Evolutionary conservation across 345 rosid genomes (phyloP).

Genomic region (Linum usitatissimum): DNA sequence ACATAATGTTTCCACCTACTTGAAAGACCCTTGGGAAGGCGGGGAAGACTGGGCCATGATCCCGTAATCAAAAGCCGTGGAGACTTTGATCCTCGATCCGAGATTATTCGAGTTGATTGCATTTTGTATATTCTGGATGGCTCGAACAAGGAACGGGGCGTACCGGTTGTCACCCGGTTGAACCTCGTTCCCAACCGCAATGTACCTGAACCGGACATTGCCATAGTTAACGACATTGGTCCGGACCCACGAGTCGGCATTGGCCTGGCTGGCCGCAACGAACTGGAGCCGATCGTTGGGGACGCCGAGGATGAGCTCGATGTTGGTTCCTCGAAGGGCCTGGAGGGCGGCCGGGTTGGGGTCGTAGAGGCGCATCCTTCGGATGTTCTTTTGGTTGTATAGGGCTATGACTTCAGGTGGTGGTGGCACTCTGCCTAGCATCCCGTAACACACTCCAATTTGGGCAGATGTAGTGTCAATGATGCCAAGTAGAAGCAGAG

Average conservation of each 20-base stretch:
- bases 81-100: slow-evolving; percentile 33
- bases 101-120: slow-evolving; percentile 24
- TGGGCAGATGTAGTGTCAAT: slow-evolving; percentile 27
- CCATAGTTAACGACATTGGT: slow-evolving; percentile 27
- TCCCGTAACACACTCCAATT: slow-evolving; percentile 66
- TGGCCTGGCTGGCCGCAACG: slow-evolving; percentile 31
- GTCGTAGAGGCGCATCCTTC: slow-evolving; percentile 3
- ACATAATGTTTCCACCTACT: too few relatives aligned
- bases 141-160: slow-evolving; percentile 33
- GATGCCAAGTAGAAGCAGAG: not conserved
- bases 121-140: slow-evolving; percentile 34
- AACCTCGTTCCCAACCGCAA: slow-evolving; percentile 57
- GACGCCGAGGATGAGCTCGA: slow-evolving; percentile 41
- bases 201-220: slow-evolving; percentile 37
- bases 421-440: slow-evolving; percentile 40
- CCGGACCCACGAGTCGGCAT: slow-evolving; percentile 39
- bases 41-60: slow-evolving; percentile 31
- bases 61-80: slow-evolving; percentile 24
- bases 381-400: slow-evolving; percentile 23
- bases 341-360: slow-evolving; percentile 28
- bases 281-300: slow-evolving; percentile 23
- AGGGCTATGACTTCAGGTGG: slow-evolving; percentile 37
- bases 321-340: slow-evolving; percentile 40
- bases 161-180: slow-evolving; percentile 12
- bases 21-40: slow-evolving; percentile 27